Base-by-base conservation (phyloP, 495 filamentous ascomycete genomes). In the Penicillium alfredii region DNA sequence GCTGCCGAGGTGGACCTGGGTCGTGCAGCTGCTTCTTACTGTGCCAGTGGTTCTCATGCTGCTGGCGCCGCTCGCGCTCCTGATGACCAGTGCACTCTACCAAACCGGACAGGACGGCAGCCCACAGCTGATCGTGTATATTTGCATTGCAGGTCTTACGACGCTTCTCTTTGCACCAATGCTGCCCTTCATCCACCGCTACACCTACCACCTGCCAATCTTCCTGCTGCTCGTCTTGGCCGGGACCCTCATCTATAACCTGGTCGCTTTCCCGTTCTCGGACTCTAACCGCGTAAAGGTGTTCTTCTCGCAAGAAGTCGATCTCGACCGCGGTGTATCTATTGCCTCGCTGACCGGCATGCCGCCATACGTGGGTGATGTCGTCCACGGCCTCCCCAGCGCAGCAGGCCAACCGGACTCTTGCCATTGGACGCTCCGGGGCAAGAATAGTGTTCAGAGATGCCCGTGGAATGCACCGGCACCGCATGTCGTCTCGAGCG, bases 231-330 rank as follows among this genome's bases (percentile, higher is more conserved):
- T 81, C 6, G 64, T 96, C 18, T 84, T 88, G 41, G 42, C 76
- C 25, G 84, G 73, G 17, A 94, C 88, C 8, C 57, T 89, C 19
- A 76, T 90, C 49, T 97, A 93, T 68, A 94, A 92, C 55, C 76
- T 95, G 8, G 61, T 70, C 14, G 89, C 85, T 4, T 94, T 94
- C 60, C 92, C 92, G 1, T 97, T 96, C 65, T 87, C 86, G 1
- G 66, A 71, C 18, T 66, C 77, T 25, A 84, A 75, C 46, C 74
- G 88, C 30, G 73, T 95, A 47, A 97, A 97, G 52, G 61, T 88
- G 26, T 93, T 80, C 61, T 97, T 96, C 63, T 57, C 82, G 6
- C 89, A 98, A 51, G 74, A 75, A 5, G 69, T 95, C 31, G 77
- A 94, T 47, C 74, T 94, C 13, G 83, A 88, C 47, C 80, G 68